phyloP scores from a whole-genome alignment of 192 early-diverging fungal genomes.

The Dispira simplex region DNA sequence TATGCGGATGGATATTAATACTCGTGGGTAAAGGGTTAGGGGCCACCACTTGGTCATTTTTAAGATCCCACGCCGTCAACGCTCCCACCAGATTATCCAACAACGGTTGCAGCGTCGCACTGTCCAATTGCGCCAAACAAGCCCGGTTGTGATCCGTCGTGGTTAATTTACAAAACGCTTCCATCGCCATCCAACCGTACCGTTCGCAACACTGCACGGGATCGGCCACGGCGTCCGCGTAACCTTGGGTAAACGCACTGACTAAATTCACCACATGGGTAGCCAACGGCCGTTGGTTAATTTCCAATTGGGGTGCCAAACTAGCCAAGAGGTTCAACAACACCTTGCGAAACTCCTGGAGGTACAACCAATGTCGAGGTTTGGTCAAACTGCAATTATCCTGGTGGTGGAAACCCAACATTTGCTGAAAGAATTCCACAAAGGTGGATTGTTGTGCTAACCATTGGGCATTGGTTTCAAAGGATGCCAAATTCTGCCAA shows the following conservation, averaged over 20 bases:
- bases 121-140: conserved; percentile 5
- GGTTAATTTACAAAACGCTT: conserved; percentile 3
- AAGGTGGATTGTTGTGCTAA: background rate
- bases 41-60: background rate
- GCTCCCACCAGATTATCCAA: background rate
- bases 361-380: conserved; percentile 6
- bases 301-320: background rate
- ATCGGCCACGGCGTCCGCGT: background rate
- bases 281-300: background rate
- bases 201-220: background rate
- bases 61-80: background rate
- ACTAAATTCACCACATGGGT: background rate
- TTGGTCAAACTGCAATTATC: background rate
- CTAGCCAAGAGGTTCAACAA: background rate
- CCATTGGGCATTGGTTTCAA: background rate
- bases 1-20: background rate
- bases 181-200: conserved; percentile 3
- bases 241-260: background rate
- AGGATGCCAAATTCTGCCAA: conserved; percentile 2
- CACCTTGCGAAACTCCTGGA: conserved; percentile 1
- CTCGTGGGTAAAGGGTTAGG: background rate
- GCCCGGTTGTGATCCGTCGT: conserved; percentile 2
- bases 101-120: background rate
- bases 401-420: background rate
- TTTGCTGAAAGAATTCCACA: background rate